phyloP scores from a whole-genome alignment of 805 yeast genomes.

The Zygotorulaspora sp. region DNA sequence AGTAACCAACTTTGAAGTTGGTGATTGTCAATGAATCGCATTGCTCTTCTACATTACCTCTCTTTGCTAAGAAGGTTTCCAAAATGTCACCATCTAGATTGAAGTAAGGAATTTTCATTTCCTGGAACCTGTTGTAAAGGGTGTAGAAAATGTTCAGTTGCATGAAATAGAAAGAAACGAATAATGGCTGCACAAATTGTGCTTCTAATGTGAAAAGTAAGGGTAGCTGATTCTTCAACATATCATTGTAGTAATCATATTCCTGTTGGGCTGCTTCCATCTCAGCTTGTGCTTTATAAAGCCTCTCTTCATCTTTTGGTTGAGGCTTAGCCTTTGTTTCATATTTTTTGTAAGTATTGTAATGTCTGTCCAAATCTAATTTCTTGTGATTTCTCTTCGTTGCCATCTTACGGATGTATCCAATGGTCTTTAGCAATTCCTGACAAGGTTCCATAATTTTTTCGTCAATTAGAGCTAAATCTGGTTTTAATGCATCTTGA shows the following conservation, averaged over 20 bases:
- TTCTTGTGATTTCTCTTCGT: conserved; percentile 94
- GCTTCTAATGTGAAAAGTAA: conserved; percentile 81
- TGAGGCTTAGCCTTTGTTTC: conserved; percentile 80
- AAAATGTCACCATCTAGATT: conserved; percentile 79
- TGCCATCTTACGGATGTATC: conserved; percentile 85
- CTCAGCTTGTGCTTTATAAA: conserved; percentile 86
- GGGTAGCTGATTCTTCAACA: conserved; percentile 89
- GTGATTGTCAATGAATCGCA: conserved; percentile 87
- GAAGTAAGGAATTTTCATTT: conserved; percentile 94
- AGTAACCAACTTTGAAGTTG: conserved; percentile 85
- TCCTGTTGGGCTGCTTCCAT: conserved; percentile 90
- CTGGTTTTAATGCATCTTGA: conserved; percentile 84
- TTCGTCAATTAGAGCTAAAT: conserved; percentile 83
- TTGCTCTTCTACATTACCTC: conserved; percentile 87
- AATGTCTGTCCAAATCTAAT: conserved; percentile 85
- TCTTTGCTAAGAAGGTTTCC: conserved; percentile 71
- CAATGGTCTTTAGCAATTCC: conserved; percentile 78
- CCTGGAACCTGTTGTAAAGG: conserved; percentile 84
- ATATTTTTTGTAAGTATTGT: conserved; percentile 60
- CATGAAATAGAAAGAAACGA: conserved; percentile 94
- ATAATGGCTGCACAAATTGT: conserved; percentile 87
- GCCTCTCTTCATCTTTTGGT: conserved; percentile 84
- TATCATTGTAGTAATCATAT: conserved; percentile 90
- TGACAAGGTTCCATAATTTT: conserved; percentile 89
- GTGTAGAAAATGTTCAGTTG: conserved; percentile 96